Base-by-base conservation (phyloP, 306 rosid genomes). In the Cucurbita moschata region DNA sequence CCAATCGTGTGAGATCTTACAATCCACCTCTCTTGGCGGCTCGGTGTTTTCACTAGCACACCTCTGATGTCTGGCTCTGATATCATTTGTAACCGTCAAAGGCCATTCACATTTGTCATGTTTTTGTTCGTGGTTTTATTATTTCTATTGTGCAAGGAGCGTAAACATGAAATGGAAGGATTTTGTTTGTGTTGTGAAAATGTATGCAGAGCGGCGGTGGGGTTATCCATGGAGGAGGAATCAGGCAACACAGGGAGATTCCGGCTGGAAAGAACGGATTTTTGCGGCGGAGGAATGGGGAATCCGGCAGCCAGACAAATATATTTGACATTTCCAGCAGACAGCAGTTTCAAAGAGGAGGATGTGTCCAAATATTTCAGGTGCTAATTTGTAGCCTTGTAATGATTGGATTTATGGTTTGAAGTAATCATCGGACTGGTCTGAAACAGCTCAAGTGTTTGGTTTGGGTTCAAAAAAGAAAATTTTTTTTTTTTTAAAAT, bases 301-400 rank as follows among this genome's bases (percentile, higher is more conserved):
- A 93, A 83, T 75, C 96, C 98, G 1, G 93, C 93, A 42, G 86
- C 96, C 1, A 88, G 98, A 81, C 97, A 93, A 86, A 93, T 90
- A 81, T 93, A 93, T 81, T 81, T 93, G 92, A 93, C 98, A 23
- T 93, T 93, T 61, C 98, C 98, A 8, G 97, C 98, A 0, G 97
- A 93, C 62, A 93, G 98, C 77, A 93, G 93, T 82, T 93, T 93
- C 78, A 87, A 91, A 77, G 98, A 93, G 84, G 96, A 93, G 81
- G 98, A 93, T 79, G 98, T 93, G 56, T 93, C 98, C 21, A 88
- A 86, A 57, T 93, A 90, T 79, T 93, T 93, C 87, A 90, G 98
- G 98, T 93, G 66, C 67, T 61, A 37, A 61, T 37, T 35, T 60
- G 43, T 13, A 6, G 8, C 40, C 1, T 59, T 59, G 18, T 59